phyloP scores from a whole-genome alignment of 2,329 filamentous ascomycete species.

The Colletotrichum sp. region DNA sequence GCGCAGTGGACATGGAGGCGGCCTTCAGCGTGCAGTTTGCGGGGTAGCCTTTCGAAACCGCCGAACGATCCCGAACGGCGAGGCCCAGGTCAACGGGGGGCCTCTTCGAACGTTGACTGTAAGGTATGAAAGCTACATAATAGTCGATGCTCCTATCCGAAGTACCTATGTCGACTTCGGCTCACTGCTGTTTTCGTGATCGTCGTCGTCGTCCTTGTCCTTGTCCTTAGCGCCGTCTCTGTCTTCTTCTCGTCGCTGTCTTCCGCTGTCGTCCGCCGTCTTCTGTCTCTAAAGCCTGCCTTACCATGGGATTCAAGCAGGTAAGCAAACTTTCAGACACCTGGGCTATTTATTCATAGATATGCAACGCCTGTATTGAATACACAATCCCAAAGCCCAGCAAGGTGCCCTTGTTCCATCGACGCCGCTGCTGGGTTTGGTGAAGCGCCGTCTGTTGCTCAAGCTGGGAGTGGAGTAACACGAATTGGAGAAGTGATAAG shows the following conservation, averaged over 20 bases:
- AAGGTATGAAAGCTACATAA: not conserved
- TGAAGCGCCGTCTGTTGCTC: not conserved
- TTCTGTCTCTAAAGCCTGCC: not conserved
- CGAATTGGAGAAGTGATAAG: not conserved
- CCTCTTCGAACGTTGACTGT: not conserved
- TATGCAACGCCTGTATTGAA: not conserved
- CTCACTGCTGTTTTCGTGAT: not conserved
- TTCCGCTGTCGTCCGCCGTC: not conserved
- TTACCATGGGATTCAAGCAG: not conserved
- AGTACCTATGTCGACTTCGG: not conserved
- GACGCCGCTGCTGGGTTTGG: not conserved
- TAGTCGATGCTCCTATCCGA: not conserved
- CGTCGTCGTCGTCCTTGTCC: not conserved
- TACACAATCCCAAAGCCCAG: not conserved
- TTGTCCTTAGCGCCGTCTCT: not conserved
- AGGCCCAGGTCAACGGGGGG: not conserved
- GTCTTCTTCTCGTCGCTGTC: not conserved
- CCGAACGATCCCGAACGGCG: conserved; percentile 1
- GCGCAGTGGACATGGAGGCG: not conserved
- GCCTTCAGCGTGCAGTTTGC: conserved; percentile 12
- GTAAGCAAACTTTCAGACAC: not conserved
- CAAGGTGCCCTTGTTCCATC: not conserved
- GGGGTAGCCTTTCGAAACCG: conserved; percentile 19
- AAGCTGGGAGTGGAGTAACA: not conserved
- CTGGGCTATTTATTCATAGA: not conserved